Evolutionary conservation across 164 flowering plant species (phyloP), one percentile per base, ranked within the genome.

Genomic region (Liriodendron chinense): DNA sequence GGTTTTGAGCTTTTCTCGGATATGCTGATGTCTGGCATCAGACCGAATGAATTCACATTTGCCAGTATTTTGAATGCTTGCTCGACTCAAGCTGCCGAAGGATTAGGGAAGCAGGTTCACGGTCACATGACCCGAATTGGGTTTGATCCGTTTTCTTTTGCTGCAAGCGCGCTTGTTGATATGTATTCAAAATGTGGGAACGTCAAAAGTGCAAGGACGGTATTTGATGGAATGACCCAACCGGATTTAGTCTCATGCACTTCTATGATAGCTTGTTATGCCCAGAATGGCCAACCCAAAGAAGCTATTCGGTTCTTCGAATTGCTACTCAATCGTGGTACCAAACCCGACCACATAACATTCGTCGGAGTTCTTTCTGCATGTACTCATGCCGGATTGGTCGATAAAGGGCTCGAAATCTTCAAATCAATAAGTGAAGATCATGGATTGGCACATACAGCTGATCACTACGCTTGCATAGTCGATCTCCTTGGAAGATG

Each of bases 111-210:
- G 50, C 79, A 78, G 73, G 81, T 83, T 71, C 85, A 83, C 64
- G 85, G 81, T 5, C 72, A 83, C 57, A 78, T 83, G 81, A 68
- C 68, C 1, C 63, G 76, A 62, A 49, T 71, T 57, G 85, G 79
- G 43, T 83, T 78, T 61, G 78, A 80, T 21, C 79, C 83, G 1
- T 34, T 68, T 48, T 78, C 81, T 12, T 83, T 80, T 12, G 81
- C 81, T 3, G 75, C 76, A 24, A 78, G 79, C 57, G 78, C 83
- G 0, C 78, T 78, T 7, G 78, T 83, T 23, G 78, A 83, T 71
- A 80, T 83, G 85, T 80, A 83, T 74, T 80, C 79, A 2, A 80
- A 80, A 72, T 83, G 85, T 74, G 85, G 80, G 49, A 83, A 76
- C 22, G 67, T 78, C 62, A 70, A 78, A 47, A 80, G 26, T 68